A percentile compares a stretch with the other conserved stretches of the same genome.
Conservation (phyloP, 495 filamentous ascomycete genomes). For the Parathielavia hyrcaniae region DNA sequence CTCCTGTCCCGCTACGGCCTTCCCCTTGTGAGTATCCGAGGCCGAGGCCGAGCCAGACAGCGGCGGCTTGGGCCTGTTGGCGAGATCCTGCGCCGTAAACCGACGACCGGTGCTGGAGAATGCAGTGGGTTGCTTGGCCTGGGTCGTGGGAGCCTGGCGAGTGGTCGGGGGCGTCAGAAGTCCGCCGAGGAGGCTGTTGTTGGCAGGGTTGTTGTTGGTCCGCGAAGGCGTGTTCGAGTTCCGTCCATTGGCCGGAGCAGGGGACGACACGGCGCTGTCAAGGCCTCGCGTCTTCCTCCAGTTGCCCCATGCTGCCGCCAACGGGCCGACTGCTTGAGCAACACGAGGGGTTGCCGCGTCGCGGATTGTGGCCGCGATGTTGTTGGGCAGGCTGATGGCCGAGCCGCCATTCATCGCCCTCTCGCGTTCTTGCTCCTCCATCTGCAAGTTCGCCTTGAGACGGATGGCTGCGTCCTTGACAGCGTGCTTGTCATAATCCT, state of each 20-base stretch:
- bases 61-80: conserved; percentile 41
- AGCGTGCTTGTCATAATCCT: conserved; percentile 63
- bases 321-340: conserved; percentile 66
- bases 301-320: conserved; percentile 64
- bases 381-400: conserved; percentile 48
- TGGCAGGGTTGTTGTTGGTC: conserved; percentile 39
- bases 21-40: neutral
- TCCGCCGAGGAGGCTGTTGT: conserved; percentile 53
- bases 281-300: conserved; percentile 75
- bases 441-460: conserved; percentile 87
- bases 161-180: conserved; percentile 78
- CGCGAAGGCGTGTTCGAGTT: conserved; percentile 63
- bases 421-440: conserved; percentile 94
- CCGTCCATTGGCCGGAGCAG: conserved; percentile 34
- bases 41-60: conserved; percentile 19
- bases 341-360: conserved; percentile 69
- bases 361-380: conserved; percentile 48
- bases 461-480: conserved; percentile 88
- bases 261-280: conserved; percentile 35
- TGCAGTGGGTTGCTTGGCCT: conserved; percentile 36
- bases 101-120: conserved; percentile 48
- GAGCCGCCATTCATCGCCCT: conserved; percentile 52
- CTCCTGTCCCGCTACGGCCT: conserved; percentile 15
- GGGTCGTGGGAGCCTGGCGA: conserved; percentile 49
- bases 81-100: conserved; percentile 44